Conservation (phyloP, 257 asterid species). For the Plectranthus barbatus region DNA sequence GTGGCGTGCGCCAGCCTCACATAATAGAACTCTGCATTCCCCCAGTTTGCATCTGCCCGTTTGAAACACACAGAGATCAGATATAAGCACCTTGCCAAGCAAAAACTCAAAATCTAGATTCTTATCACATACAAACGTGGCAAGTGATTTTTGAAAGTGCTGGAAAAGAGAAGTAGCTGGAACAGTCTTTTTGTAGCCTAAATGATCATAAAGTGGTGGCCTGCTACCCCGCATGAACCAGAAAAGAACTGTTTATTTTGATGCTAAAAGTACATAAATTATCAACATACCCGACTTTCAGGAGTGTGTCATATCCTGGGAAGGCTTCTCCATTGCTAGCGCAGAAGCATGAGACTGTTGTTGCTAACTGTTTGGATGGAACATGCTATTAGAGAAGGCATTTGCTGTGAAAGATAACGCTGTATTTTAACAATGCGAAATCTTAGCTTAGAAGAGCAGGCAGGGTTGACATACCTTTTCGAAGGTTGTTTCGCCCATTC, state of each 20-base stretch:
- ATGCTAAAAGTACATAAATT: neutral
- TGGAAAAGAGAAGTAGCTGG: no score
- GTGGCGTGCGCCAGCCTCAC: conserved; percentile 72
- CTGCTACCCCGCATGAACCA: neutral
- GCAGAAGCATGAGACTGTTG: conserved; percentile 63
- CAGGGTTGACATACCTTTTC: conserved; percentile 53
- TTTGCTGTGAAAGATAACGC: neutral
- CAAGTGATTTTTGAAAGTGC: neutral
- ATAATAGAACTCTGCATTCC: conserved; percentile 71
- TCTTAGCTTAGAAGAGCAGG: conserved; percentile 7
- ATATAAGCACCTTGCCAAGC: neutral
- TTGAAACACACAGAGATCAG: conserved; percentile 4
- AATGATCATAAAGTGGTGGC: neutral
- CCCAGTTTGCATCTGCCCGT: conserved; percentile 88
- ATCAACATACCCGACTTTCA: conserved; percentile 77
- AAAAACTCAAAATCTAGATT: neutral
- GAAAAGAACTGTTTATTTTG: neutral
- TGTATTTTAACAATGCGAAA: neutral
- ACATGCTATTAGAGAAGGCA: conserved; percentile 13
- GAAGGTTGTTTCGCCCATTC: conserved; percentile 94
- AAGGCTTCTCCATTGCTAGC: conserved; percentile 66
- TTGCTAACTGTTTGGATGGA: conserved; percentile 54
- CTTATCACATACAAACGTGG: neutral
- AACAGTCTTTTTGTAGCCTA: no score
- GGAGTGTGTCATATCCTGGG: conserved; percentile 84